Evolutionary conservation across 257 asterid species (phyloP), one percentile per base, ranked within the genome.

Genomic region (Lantana camara): DNA sequence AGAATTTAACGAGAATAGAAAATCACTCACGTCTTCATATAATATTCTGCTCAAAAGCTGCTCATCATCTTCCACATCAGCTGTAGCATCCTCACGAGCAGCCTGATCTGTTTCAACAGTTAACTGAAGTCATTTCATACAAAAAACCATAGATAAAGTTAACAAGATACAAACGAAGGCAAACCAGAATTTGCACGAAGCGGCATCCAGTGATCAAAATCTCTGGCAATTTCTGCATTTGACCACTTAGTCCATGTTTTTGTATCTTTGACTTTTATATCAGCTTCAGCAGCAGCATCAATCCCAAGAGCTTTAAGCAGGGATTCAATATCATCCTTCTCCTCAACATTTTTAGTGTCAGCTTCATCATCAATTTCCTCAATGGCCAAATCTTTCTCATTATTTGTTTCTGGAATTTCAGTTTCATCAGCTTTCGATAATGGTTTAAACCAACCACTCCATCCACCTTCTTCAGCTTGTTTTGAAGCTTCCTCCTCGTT

Each of bases 391-490:
- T 81, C 84, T 52, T 15, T 64, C 40, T 79, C 76, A 48, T 54
- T 29, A 70, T 69, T 47, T 70, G 57, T 75, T 60, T 75, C 91
- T 40, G 73, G 48, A 37, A 63, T 48, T 68, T 75, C 91, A 37
- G 22, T 64, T 57, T 83, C 95, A 69, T 79, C 72, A 35, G 60
- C 72, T 69, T 84, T 74, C 8, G 95, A 79, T 35, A 61, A 63
- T 22, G 89, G 90, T 67, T 90, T 83, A 60, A 86, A 88, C 99
- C 99, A 94, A 71, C 99, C 97, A 17, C 93, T 79, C 99, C 99
- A 94, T 49, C 97, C 95, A 70, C 99, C 96, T 71, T 85, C 90
- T 24, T 88, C 97, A 66, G 65, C 84, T 37, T 71, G 68, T 45
- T 57, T 64, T 5, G 81, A 77, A 40, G 82, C 70, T 58, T 85